phyloP scores from a whole-genome alignment of 1,284 basidiomycete species.

The Cryptococcus maquisensis region DNA sequence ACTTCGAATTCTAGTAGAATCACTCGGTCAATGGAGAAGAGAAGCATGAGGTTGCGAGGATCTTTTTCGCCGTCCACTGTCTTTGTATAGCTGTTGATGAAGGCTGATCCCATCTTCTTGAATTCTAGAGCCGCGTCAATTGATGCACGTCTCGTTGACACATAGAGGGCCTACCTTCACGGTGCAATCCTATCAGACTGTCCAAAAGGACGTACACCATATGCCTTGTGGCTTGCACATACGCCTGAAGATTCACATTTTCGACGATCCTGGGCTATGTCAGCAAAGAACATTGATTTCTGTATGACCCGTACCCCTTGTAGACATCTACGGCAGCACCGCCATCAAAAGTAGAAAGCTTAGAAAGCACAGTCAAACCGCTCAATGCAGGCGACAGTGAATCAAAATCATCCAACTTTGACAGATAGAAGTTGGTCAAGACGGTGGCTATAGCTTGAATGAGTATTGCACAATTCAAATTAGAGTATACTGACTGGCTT shows the following conservation, averaged over 20 bases:
- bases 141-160: not conserved
- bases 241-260: constrained; percentile 72
- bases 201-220: constrained; percentile 80
- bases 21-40: constrained; percentile 81
- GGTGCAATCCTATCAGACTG: constrained; percentile 66
- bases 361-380: constrained; percentile 66
- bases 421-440: constrained; percentile 74
- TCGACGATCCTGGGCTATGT: constrained; percentile 61
- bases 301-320: constrained; percentile 57
- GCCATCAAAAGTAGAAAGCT: constrained; percentile 64
- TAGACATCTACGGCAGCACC: constrained; percentile 65
- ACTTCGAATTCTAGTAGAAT: constrained; percentile 86
- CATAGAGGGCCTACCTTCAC: constrained; percentile 57
- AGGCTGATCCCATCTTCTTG: constrained; percentile 63
- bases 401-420: constrained; percentile 80
- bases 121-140: constrained; percentile 54
- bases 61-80: constrained; percentile 95
- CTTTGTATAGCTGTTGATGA: constrained; percentile 70
- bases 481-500: constrained; percentile 63
- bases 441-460: constrained; percentile 61
- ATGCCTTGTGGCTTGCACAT: constrained; percentile 78
- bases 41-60: constrained; percentile 85
- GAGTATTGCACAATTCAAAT: not conserved
- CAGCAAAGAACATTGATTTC: not conserved
- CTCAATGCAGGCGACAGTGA: constrained; percentile 71